Evolutionary conservation across 2,329 filamentous ascomycete species (phyloP), one percentile per base, ranked within the genome.

Genomic region (Neopestalotiopsis sp.): DNA sequence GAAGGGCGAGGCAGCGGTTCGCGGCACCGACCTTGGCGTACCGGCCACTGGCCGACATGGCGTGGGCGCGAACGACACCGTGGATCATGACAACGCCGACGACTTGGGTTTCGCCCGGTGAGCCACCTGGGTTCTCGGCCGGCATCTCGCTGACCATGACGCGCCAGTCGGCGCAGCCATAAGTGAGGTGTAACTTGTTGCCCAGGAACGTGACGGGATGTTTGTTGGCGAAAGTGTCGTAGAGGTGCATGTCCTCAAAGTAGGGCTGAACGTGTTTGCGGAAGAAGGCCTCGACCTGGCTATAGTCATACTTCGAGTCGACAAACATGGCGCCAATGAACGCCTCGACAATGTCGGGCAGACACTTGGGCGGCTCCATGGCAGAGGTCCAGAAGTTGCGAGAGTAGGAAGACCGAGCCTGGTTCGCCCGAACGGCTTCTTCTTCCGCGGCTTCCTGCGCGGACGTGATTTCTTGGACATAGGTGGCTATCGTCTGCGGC

Each of bases 321-420:
- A 99, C 92, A 77, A 98, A 98, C 28, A 98, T 86, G 24, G 95
- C 95, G 1, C 94, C 96, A 2, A 98, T 83, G 74, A 94, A 96
- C 0, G 95, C 90, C 84, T 99, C 96, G 3, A 98, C 85, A 49
- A 97, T 89, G 79, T 99, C 96, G 0, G 95, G 89, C 5, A 98
- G 88, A 66, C 83, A 86, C 75, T 96, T 96, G 9, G 92, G 93
- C 1, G 92, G 90, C 56, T 88, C 84, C 17, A 83, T 84, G 10
- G 87, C 85, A 13, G 84, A 81, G 34, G 88, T 85, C 94, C 93
- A 96, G 79, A 91, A 95, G 80, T 93, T 89, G 4, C 85, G 83
- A 10, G 85, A 81, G 34, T 86, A 87, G 1, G 85, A 79, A 1
- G 73, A 70, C 12, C 75, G 74, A 1, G 73, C 69, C 61, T 78